A percentile compares a stretch with the other conserved stretches of the same genome.
These are phyloP conservation scores for Scedosporium dehoogii DNA, from an alignment of 2,329 filamentous ascomycete genomes.

Conservation along the genomic window DNA sequence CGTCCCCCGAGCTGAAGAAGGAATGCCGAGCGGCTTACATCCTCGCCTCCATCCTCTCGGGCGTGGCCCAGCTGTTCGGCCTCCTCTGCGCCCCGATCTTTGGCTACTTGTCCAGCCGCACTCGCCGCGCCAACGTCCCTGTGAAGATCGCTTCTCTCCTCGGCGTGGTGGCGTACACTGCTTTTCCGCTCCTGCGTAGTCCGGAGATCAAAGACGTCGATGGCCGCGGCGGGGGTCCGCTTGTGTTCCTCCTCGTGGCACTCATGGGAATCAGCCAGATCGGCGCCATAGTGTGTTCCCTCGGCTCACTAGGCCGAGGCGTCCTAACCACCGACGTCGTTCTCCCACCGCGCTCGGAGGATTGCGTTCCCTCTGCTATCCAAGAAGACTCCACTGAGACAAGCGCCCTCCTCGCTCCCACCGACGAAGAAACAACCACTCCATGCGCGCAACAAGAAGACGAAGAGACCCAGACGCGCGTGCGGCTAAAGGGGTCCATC, in stretches of 20 bases:
- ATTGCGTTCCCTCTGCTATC: conserved; percentile 30
- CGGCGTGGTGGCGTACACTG: conserved; percentile 68
- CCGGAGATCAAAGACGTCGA: conserved; percentile 60
- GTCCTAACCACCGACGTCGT: conserved; percentile 49
- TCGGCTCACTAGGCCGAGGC: conserved; percentile 77
- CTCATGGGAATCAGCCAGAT: conserved; percentile 90
- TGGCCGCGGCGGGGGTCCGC: conserved; percentile 55
- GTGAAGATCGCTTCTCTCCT: conserved; percentile 61
- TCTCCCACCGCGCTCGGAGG: conserved; percentile 15
- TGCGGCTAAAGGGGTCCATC: conserved; percentile 78
- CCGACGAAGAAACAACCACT: conserved; percentile 12
- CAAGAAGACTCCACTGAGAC: conserved; percentile 25
- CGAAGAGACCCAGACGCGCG: conserved; percentile 30
- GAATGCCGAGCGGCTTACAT: conserved; percentile 82
- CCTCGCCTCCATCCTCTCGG: conserved; percentile 76
- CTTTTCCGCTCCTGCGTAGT: conserved; percentile 66
- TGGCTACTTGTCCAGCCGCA: conserved; percentile 69
- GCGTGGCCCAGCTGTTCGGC: conserved; percentile 78
- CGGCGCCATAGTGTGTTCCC: conserved; percentile 87
- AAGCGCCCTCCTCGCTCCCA: neutral
- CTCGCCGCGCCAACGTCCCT: conserved; percentile 59
- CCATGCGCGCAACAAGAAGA: conserved; percentile 7
- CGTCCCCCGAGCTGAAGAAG: conserved; percentile 66
- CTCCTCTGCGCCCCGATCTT: conserved; percentile 79
- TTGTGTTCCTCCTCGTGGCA: conserved; percentile 66